phyloP scores from a whole-genome alignment of 768 basidiomycete species.

The Exidia glandulosa region DNA sequence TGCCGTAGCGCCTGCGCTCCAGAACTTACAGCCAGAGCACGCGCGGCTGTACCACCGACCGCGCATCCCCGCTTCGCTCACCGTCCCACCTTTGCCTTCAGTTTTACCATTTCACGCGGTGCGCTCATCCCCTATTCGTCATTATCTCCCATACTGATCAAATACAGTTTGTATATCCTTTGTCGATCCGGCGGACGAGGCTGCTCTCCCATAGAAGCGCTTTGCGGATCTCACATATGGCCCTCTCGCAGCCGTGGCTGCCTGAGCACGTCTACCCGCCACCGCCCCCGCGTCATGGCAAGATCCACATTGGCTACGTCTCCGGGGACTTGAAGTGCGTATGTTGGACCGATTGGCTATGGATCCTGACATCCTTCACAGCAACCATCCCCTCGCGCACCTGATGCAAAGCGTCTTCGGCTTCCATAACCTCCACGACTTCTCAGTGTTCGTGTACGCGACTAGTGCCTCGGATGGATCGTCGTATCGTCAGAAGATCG shows the following conservation, averaged over 20 bases:
- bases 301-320: slow-evolving; percentile 38
- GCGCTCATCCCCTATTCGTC: slow-evolving; percentile 5
- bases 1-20: not conserved
- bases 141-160: not conserved
- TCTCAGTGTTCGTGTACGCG: slow-evolving; percentile 37
- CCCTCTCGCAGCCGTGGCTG: slow-evolving; percentile 30
- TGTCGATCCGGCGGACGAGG: slow-evolving; percentile 30
- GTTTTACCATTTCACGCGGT: slow-evolving; percentile 42
- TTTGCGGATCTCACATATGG: slow-evolving; percentile 32
- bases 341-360: not conserved
- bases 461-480: slow-evolving; percentile 38
- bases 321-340: slow-evolving; percentile 31
- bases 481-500: slow-evolving; percentile 31
- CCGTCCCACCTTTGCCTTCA: slow-evolving; percentile 24
- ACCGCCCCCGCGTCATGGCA: slow-evolving; percentile 27
- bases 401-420: slow-evolving; percentile 41
- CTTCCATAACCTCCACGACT: slow-evolving; percentile 28
- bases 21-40: not conserved
- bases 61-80: slow-evolving; percentile 15
- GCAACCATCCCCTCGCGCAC: slow-evolving; percentile 41
- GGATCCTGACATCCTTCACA: slow-evolving; percentile 6
- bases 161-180: slow-evolving; percentile 34
- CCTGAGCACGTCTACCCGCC: slow-evolving; percentile 29
- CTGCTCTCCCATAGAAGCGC: slow-evolving; percentile 38
- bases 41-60: slow-evolving; percentile 8